Percentiles rank a stretch among this genome's conserved stretches.
Conservation (phyloP, 257 asterid genomes). For the Buddleja alternifolia region DNA sequence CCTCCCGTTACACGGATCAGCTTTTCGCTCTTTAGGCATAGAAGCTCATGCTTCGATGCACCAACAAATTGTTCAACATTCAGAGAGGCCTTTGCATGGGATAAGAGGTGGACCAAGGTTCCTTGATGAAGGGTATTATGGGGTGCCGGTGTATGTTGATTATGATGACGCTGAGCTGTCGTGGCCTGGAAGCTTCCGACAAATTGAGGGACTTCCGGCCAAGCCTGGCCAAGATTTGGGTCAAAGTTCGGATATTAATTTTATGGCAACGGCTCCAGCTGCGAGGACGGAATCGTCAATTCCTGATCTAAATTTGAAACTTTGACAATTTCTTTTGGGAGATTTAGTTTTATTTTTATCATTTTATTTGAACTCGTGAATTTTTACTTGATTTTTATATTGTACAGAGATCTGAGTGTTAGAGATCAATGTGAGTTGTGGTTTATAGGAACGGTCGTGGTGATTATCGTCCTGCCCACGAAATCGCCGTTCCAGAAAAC, state of each 20-base stretch:
- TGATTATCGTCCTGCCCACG: no score
- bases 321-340: slow-evolving; percentile 42
- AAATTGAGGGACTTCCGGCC: slow-evolving; percentile 48
- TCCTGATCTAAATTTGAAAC: slow-evolving; percentile 84
- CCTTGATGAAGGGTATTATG: slow-evolving; percentile 62
- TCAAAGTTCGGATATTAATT: slow-evolving; percentile 44
- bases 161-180: slow-evolving; percentile 64
- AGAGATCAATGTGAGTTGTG: slow-evolving; percentile 12
- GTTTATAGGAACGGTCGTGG: no score
- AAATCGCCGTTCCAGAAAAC: no score
- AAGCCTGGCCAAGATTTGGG: slow-evolving; percentile 38
- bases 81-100: slow-evolving; percentile 42
- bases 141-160: slow-evolving; percentile 59
- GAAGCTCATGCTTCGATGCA: slow-evolving; percentile 80
- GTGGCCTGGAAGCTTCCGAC: slow-evolving; percentile 95
- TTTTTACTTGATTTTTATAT: slow-evolving; percentile 26
- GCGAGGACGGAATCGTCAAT: slow-evolving; percentile 53
- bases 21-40: slow-evolving; percentile 70
- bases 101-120: slow-evolving; percentile 63
- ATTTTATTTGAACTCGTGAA: slow-evolving; percentile 17
- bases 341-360: slow-evolving; percentile 10
- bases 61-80: slow-evolving; percentile 42
- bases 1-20: slow-evolving; percentile 78
- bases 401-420: slow-evolving; percentile 47
- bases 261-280: slow-evolving; percentile 45